These are phyloP conservation scores for Xylariaceae sp. DNA, from an alignment of 2,329 filamentous ascomycete genomes.

Conservation along the genomic window DNA sequence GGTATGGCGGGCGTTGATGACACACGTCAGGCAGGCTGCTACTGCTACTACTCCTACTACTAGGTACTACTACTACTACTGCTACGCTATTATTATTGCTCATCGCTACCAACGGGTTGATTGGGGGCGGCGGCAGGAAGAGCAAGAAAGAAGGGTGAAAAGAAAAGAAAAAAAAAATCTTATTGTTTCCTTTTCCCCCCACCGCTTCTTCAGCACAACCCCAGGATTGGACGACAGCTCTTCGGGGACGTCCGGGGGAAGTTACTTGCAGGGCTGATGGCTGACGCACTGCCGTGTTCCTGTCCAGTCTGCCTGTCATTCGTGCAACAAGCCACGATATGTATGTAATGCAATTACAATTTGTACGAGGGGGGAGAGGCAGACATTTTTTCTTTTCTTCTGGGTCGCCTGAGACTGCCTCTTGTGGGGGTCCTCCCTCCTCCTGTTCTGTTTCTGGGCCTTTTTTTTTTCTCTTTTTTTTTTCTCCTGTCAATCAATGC, in stretches of 20 bases:
- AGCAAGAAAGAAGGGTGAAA: too few species aligned
- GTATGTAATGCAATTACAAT: background rate
- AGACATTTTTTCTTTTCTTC: background rate
- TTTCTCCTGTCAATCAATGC: conserved; percentile 6
- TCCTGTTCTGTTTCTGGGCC: background rate
- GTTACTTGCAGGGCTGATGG: conserved; percentile 26
- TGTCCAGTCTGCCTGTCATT: conserved; percentile 24
- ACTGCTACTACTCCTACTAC: background rate
- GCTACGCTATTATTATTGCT: too few species aligned
- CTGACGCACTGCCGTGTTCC: conserved; percentile 25
- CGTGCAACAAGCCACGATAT: conserved; percentile 14
- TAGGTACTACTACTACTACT: background rate
- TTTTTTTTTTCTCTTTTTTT: background rate
- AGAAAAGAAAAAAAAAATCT: background rate
- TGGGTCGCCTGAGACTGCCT: conserved; percentile 3
- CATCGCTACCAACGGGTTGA: too few species aligned
- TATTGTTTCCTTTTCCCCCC: conserved; percentile 5
- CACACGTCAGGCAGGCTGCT: background rate
- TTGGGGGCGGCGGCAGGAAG: background rate
- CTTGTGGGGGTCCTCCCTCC: background rate
- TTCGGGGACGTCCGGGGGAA: conserved; percentile 29
- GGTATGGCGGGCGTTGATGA: background rate
- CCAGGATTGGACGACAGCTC: conserved; percentile 19
- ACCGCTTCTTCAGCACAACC: conserved; percentile 29
- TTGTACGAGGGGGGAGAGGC: background rate